These are phyloP conservation scores for Tricholoma terreum DNA, from an alignment of 768 basidiomycete genomes.

Conservation along the genomic window DNA sequence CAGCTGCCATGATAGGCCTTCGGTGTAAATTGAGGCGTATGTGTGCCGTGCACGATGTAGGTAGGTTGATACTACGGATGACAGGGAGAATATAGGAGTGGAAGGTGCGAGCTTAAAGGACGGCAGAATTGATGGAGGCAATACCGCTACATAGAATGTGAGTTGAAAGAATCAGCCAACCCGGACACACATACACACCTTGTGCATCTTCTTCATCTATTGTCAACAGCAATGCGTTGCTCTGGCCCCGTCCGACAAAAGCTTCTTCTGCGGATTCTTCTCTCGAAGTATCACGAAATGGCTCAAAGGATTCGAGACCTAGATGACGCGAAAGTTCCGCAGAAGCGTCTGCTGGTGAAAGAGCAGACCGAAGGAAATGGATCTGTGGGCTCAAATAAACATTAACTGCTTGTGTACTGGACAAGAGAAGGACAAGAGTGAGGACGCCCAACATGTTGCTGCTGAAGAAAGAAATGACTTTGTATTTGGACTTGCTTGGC, in stretches of 20 bases:
- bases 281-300: constrained; percentile 35
- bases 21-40: constrained; percentile 53
- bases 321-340: constrained; percentile 65
- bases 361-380: constrained; percentile 31
- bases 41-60: constrained; percentile 53
- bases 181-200: constrained; percentile 38
- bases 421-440: constrained; percentile 27
- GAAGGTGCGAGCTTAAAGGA: constrained; percentile 42
- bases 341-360: constrained; percentile 54
- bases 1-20: constrained; percentile 28
- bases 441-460: constrained; percentile 25
- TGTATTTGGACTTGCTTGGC: constrained; percentile 30
- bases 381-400: constrained; percentile 57
- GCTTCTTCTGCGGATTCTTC: constrained; percentile 32
- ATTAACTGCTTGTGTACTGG: constrained; percentile 43
- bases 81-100: constrained; percentile 37
- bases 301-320: constrained; percentile 65
- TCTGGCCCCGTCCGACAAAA: constrained; percentile 57
- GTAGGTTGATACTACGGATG: constrained; percentile 56
- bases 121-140: constrained; percentile 49
- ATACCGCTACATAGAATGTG: constrained; percentile 39
- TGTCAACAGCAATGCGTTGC: constrained; percentile 51
- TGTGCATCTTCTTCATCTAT: constrained; percentile 52
- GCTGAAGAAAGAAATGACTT: constrained; percentile 11
- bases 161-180: neutral